These are phyloP conservation scores for Volvox carteri DNA, from an alignment of 163 green algal genomes.

Conservation along the genomic window DNA sequence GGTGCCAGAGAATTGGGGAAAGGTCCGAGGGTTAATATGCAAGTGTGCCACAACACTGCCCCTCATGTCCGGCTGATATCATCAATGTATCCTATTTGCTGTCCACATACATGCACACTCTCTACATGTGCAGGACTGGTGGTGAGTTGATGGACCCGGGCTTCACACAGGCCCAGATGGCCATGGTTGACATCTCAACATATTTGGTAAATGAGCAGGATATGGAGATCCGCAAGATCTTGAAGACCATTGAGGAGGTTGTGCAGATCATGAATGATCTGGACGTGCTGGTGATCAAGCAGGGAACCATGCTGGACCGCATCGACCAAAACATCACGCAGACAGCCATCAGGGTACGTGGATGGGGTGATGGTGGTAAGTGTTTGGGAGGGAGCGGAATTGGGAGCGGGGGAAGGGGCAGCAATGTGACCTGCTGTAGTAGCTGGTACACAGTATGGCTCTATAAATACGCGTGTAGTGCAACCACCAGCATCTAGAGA, in stretches of 20 bases:
- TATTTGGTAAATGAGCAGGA: conserved; percentile 76
- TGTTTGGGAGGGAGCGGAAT: too few relatives aligned
- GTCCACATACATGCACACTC: not conserved
- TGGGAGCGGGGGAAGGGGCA: too few relatives aligned
- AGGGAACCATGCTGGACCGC: conserved; percentile 97
- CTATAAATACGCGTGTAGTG: too few relatives aligned
- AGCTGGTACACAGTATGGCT: too few relatives aligned
- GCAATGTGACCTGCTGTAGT: too few relatives aligned
- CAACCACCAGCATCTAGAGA: too few relatives aligned
- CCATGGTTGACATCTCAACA: conserved; percentile 71
- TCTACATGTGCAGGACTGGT: not conserved
- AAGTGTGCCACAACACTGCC: too few relatives aligned
- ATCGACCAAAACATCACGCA: conserved; percentile 98
- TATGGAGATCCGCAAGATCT: conserved; percentile 79
- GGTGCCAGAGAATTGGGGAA: too few relatives aligned
- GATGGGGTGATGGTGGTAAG: too few relatives aligned
- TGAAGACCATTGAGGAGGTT: conserved; percentile 83
- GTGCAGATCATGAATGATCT: conserved; percentile 98
- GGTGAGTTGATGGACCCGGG: conserved; percentile 77
- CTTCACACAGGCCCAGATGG: conserved; percentile 79
- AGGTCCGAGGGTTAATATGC: too few relatives aligned
- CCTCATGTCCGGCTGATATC: too few relatives aligned
- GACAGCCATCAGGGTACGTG: conserved; percentile 73
- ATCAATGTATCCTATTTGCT: too few relatives aligned
- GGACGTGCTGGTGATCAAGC: conserved; percentile 96